phyloP scores from a whole-genome alignment of 495 filamentous ascomycete species.

The Xylaria grammica region DNA sequence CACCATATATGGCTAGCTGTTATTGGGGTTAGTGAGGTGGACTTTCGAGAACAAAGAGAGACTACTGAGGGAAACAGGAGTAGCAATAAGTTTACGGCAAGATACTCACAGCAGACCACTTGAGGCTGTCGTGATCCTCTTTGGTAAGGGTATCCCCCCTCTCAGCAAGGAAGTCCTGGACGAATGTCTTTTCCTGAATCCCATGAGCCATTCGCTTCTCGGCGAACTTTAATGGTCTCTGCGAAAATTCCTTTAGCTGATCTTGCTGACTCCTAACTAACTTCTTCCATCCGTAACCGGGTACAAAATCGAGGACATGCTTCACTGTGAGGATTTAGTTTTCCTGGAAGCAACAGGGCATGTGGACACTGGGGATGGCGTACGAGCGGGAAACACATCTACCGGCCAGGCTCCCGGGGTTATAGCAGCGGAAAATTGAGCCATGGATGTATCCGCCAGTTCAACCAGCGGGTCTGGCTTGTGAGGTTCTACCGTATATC shows the following conservation, averaged over 20 bases:
- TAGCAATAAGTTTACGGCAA: not conserved
- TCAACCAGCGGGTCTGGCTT: constrained; percentile 48
- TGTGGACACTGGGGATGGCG: not conserved
- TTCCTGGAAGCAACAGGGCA: not conserved
- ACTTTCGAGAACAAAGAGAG: not conserved
- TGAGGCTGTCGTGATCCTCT: constrained; percentile 23
- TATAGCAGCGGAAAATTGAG: constrained; percentile 38
- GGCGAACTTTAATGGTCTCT: constrained; percentile 48
- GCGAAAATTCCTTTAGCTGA: constrained; percentile 24
- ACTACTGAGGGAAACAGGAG: not conserved
- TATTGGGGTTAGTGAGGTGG: not conserved
- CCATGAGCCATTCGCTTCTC: constrained; percentile 41
- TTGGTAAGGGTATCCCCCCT: constrained; percentile 37
- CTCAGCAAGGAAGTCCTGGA: constrained; percentile 30
- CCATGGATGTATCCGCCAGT: constrained; percentile 39
- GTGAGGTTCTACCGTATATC: constrained; percentile 48
- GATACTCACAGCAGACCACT: constrained; percentile 43
- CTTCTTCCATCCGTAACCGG: constrained; percentile 48
- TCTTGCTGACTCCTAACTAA: constrained; percentile 36
- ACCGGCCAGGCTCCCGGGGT: constrained; percentile 48
- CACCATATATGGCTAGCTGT: constrained; percentile 42
- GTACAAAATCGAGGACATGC: constrained; percentile 51
- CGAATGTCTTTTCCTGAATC: constrained; percentile 36
- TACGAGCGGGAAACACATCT: constrained; percentile 44
- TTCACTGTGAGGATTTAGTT: constrained; percentile 28